Evolutionary conservation across 352 stramenopile genomes (phyloP).

Genomic region (Thalassiosira mediterranea): DNA sequence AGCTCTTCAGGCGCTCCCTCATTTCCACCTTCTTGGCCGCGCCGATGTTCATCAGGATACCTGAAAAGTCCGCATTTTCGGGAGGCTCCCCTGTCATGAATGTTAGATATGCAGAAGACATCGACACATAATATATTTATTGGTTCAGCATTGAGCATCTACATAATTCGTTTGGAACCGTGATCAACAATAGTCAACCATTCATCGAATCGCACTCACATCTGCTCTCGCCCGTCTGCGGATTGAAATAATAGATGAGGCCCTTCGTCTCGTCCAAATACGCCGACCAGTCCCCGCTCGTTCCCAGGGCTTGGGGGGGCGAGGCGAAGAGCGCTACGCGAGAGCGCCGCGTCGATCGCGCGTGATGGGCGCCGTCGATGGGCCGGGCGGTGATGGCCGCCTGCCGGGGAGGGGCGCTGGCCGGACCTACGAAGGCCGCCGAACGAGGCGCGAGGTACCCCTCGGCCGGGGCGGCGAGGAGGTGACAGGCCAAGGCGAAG

Average conservation of each 20-base stretch:
- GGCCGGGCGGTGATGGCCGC: too few species aligned
- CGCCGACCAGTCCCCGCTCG: conserved; percentile 26
- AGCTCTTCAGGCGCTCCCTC: conserved; percentile 30
- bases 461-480: too few species aligned
- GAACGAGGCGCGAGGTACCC: too few species aligned
- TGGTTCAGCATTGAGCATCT: too few species aligned
- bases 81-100: conserved; percentile 23
- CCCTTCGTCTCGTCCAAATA: conserved; percentile 44
- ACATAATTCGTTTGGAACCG: too few species aligned
- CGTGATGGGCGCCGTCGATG: too few species aligned
- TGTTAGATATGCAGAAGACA: background rate
- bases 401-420: too few species aligned
- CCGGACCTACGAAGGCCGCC: too few species aligned
- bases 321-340: too few species aligned
- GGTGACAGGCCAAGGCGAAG: too few species aligned
- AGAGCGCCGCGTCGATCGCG: too few species aligned
- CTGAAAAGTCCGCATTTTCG: conserved; percentile 11
- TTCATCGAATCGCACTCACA: conserved; percentile 13
- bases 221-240: conserved; percentile 22
- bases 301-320: conserved; percentile 8
- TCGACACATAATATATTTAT: background rate
- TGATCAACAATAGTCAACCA: background rate
- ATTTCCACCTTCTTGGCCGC: conserved; percentile 38
- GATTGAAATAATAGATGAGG: conserved; percentile 45
- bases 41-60: conserved; percentile 22